These are phyloP conservation scores for Boletus pseudopeckii DNA, from an alignment of 768 basidiomycete species.

Conservation along the genomic window DNA sequence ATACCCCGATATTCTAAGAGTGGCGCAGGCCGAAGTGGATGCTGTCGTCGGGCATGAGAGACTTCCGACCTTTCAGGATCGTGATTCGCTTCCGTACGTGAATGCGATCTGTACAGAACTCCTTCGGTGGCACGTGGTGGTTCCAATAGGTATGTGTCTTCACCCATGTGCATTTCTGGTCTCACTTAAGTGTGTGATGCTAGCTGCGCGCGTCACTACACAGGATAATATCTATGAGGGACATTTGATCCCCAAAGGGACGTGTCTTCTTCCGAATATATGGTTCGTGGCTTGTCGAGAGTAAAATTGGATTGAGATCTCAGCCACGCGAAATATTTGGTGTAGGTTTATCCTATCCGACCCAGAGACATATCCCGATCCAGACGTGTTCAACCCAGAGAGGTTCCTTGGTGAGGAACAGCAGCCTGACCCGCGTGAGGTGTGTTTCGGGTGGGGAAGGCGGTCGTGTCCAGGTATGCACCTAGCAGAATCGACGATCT, in stretches of 20 bases:
- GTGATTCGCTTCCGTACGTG: constrained; percentile 12
- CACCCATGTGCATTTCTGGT: background rate
- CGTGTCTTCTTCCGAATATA: background rate
- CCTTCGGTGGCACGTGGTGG: constrained; percentile 3
- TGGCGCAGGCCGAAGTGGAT: constrained; percentile 15
- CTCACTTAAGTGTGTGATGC: background rate
- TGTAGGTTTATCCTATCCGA: background rate
- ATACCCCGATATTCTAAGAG: constrained; percentile 2
- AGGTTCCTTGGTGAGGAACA: constrained; percentile 5
- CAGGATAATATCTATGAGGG: constrained; percentile 17
- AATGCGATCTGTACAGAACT: constrained; percentile 16
- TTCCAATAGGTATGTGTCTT: background rate
- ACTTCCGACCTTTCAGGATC: constrained; percentile 10
- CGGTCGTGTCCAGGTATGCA: constrained; percentile 4
- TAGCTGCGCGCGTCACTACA: constrained; percentile 8
- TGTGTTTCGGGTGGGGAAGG: constrained; percentile 15
- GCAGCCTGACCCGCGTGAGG: constrained; percentile 3
- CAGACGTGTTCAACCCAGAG: constrained; percentile 5
- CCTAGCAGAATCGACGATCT: constrained; percentile 7
- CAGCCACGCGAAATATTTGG: background rate
- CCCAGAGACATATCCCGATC: background rate
- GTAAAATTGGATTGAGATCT: background rate
- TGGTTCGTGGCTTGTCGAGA: background rate
- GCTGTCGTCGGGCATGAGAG: constrained; percentile 1
- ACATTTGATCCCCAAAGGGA: constrained; percentile 24